These are phyloP conservation scores for Pyropia haitanensis DNA, from an alignment of 23 red algal genomes.

Conservation along the genomic window DNA sequence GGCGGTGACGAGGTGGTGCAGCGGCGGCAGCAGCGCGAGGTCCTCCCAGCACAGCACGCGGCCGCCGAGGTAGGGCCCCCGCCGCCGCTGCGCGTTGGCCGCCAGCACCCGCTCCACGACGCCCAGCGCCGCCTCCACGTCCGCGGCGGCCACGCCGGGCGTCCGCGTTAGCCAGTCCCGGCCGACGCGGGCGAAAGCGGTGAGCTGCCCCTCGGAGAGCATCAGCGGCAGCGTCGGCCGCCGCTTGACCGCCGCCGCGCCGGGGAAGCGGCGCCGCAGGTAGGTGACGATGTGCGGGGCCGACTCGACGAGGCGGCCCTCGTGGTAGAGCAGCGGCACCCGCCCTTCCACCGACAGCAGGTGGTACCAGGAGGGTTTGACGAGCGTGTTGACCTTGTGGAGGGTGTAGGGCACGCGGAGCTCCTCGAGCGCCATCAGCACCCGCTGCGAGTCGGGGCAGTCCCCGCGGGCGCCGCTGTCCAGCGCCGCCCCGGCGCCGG, in stretches of 20 bases:
- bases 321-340: constrained; percentile 40
- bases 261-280: constrained; percentile 7
- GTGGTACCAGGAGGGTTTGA: constrained; percentile 62
- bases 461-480: constrained; percentile 1
- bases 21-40: constrained; percentile 31
- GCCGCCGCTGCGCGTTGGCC: constrained; percentile 14
- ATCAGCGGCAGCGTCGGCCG: constrained; percentile 12
- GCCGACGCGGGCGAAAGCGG: constrained; percentile 29
- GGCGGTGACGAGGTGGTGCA: constrained; percentile 36
- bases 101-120: not conserved
- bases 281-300: constrained; percentile 47
- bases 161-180: constrained; percentile 19
- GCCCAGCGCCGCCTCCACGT: not conserved
- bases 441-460: constrained; percentile 53
- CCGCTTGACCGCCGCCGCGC: not conserved
- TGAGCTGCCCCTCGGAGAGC: constrained; percentile 15
- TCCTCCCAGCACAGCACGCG: constrained; percentile 30
- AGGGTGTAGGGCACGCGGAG: constrained; percentile 30
- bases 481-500: no score
- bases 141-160: constrained; percentile 1
- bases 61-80: constrained; percentile 39
- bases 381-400: constrained; percentile 5
- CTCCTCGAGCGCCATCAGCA: constrained; percentile 40
- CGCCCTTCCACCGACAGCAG: constrained; percentile 32
- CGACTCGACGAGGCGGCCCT: constrained; percentile 33